Evolutionary conservation across 1,284 basidiomycete genomes (phyloP), one percentile per base, ranked within the genome.

Genomic region (Papiliotrema flavescens): DNA sequence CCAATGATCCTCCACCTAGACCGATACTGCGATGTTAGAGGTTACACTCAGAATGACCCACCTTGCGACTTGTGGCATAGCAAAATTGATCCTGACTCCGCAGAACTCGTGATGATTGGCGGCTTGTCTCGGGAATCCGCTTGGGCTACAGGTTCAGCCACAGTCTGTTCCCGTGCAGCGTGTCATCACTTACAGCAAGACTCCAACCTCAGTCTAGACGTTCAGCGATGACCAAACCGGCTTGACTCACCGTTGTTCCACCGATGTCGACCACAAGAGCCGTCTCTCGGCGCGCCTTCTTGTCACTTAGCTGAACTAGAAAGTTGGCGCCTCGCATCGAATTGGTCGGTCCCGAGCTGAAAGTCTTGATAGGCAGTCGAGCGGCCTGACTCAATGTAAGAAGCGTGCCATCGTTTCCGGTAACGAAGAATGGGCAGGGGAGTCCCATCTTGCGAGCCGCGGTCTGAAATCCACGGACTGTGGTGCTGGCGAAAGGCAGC

Each of bases 291-390:
- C 61, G 47, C 22, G 56, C 51, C 20, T 66, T 68, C 11, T 34
- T 34, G 20, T 41, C 54, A 46, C 48, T 71, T 68, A 55, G 53
- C 42, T 6, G 77, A 0, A 81, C 79, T 13, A 84, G 74, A 64
- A 80, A 83, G 6, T 79, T 80, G 2, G 82, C 84, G 0, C 84
- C 84, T 46, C 82, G 74, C 82, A 84, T 84, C 1, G 82, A 83
- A 65, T 84, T 84, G 20, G 83, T 84, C 0, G 82, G 80, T 5
- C 83, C 83, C 9, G 80, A 81, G 0, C 81, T 81, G 67, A 85
- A 84, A 0, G 84, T 85, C 37, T 82, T 78, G 56, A 85, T 84
- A 22, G 84, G 84, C 41, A 85, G 70, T n/a, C 73, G 74, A 0
- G 81, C 80, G 5, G 83, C 84, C 47, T 80, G 74, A 0, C 76